Base-by-base conservation (phyloP, 306 rosid species). In the Prinsepia uniflora region DNA sequence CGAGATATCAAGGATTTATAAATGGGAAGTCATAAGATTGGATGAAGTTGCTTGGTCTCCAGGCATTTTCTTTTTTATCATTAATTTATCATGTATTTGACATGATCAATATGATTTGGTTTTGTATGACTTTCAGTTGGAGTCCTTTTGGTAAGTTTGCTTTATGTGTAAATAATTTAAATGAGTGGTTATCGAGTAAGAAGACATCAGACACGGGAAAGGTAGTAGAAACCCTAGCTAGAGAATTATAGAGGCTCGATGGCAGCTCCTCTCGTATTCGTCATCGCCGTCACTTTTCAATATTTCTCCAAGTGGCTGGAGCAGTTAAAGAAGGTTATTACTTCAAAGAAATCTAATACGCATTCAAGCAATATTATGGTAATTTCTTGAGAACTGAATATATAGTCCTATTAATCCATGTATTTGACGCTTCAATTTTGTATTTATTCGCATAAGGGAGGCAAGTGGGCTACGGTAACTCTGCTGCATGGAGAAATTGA, bases 231-330 rank as follows among this genome's bases (percentile, higher is more conserved):
- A 78, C 76, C 68, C n/a, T n/a, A n/a, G n/a, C 76, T 68, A 22
- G 79, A 66, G 39, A 85, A 67, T 15, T 66, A 77, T 48, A 86
- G 73, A n/a, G 62, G 80, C 52, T 90, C 92, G 2, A 5, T 78
- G 14, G 88, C 88, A 36, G 90, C 99, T 74, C 91, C 92, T 12
- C 34, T 72, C 30, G 81, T 89, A 60, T 89, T 94, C 72, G 4
- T 78, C 1, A 13, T 86, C 50, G 89, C 85, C 50, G 55, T 91
- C 49, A 80, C 73, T 24, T 86, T 91, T 84, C 96, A 91, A 19
- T 71, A 83, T 19, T 80, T 86, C 34, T 85, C 85, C 9, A 41
- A 64, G 61, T 83, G 91, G 91, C 75, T 91, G 40, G 81, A 86
- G n/a, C 76, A 65, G 30, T 61, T 79, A 58, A 91, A 84, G 75